A percentile compares a stretch with the other conserved stretches of the same genome.
These are phyloP conservation scores for Fusarium humuli DNA, from an alignment of 2,329 filamentous ascomycete genomes.

Conservation along the genomic window DNA sequence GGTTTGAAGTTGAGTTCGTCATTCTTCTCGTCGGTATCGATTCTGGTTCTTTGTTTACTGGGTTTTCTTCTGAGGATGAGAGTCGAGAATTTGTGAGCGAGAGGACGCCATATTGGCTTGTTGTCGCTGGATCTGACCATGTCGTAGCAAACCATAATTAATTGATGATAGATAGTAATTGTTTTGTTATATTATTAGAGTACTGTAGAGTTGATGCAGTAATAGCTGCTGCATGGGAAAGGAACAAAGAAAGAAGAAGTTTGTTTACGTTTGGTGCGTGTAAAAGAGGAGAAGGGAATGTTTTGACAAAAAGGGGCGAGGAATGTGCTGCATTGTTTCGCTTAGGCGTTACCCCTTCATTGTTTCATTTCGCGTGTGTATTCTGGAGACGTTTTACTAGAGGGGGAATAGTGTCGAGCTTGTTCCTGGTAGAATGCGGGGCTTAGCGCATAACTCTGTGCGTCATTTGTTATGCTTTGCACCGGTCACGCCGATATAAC, in stretches of 20 bases:
- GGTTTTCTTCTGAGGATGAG: slow-evolving; percentile 8
- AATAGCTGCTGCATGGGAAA: background rate
- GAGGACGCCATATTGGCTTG: slow-evolving; percentile 23
- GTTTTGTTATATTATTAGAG: background rate
- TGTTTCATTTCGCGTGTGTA: slow-evolving; percentile 23
- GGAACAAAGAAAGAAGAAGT: background rate
- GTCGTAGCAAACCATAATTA: slow-evolving; percentile 12
- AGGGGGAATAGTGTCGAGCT: background rate
- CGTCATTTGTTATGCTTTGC: slow-evolving; percentile 12
- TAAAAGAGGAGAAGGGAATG: background rate
- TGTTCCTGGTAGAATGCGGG: slow-evolving; percentile 3
- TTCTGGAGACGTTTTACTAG: background rate
- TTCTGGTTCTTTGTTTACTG: slow-evolving; percentile 16
- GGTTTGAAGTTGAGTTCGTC: slow-evolving; percentile 1
- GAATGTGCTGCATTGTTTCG: slow-evolving; percentile 31
- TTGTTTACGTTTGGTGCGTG: slow-evolving; percentile 13
- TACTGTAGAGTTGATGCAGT: background rate
- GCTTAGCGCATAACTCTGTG: slow-evolving; percentile 11
- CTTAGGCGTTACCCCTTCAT: slow-evolving; percentile 30
- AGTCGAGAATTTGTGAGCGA: slow-evolving; percentile 23
- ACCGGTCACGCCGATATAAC: background rate
- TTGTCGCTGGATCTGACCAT: slow-evolving; percentile 25
- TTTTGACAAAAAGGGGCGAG: slow-evolving; percentile 33
- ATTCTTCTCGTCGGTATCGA: background rate
- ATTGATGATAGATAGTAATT: background rate